Conservation (phyloP, 805 yeast species). For the Suhomyces prunicola region DNA sequence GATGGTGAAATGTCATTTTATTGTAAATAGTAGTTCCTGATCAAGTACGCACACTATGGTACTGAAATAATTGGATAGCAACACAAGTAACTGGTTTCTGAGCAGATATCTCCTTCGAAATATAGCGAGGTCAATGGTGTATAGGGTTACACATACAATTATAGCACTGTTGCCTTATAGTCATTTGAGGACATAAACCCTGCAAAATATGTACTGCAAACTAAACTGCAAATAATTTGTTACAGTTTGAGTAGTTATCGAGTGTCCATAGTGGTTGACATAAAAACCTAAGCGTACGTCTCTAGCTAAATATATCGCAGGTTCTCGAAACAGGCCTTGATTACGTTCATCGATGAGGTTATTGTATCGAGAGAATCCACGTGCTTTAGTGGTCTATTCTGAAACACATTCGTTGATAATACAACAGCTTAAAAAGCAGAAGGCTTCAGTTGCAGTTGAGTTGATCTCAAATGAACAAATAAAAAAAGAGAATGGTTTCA, state of each 20-base stretch:
- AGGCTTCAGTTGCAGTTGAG: conserved; percentile 45
- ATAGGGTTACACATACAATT: neutral
- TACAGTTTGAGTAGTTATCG: conserved; percentile 4
- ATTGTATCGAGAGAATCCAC: conserved; percentile 29
- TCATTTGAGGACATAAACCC: neutral
- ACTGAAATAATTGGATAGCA: neutral
- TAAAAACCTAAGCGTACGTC: neutral
- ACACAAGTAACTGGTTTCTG: neutral
- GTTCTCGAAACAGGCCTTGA: neutral
- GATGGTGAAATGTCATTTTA: conserved; percentile 3
- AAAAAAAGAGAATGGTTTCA: conserved; percentile 37
- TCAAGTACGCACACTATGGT: neutral
- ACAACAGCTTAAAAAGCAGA: conserved; percentile 18
- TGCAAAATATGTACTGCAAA: neutral
- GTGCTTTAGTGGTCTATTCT: conserved; percentile 29
- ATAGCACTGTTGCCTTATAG: neutral
- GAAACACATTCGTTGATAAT: conserved; percentile 29
- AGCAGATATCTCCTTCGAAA: neutral
- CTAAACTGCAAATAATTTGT: neutral
- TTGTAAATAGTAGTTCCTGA: neutral
- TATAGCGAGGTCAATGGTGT: neutral
- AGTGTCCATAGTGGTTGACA: conserved; percentile 1
- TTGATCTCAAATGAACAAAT: conserved; percentile 36
- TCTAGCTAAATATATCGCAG: neutral
- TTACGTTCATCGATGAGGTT: conserved; percentile 21